These are phyloP conservation scores for Vitis labrusca DNA, from an alignment of 164 flowering plant genomes.

Conservation along the genomic window DNA sequence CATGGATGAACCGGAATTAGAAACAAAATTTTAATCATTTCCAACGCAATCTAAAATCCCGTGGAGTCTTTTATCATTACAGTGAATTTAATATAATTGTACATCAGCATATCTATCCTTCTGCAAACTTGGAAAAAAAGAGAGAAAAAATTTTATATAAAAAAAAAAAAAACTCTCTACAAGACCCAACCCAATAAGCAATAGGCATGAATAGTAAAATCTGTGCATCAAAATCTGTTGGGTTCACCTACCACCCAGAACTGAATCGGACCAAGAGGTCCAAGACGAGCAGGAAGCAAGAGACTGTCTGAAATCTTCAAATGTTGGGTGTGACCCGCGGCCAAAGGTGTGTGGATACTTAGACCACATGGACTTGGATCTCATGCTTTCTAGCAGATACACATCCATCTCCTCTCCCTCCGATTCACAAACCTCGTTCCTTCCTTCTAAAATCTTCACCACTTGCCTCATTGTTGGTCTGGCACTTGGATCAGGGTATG, in stretches of 20 bases:
- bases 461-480: conserved; percentile 71
- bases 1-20: too few species aligned
- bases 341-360: conserved; percentile 3
- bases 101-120: too few species aligned
- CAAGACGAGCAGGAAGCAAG: conserved; percentile 33
- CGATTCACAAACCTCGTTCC: conserved; percentile 19
- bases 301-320: conserved; percentile 30
- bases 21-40: too few species aligned
- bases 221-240: background rate
- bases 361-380: conserved; percentile 29
- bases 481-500: conserved; percentile 40
- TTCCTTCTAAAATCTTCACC: conserved; percentile 52
- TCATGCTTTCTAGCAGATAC: conserved; percentile 29
- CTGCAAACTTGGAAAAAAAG: too few species aligned
- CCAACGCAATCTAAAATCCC: too few species aligned
- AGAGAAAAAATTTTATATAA: too few species aligned
- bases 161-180: too few species aligned
- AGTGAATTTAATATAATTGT: too few species aligned
- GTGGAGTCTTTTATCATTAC: too few species aligned
- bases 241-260: conserved; percentile 34
- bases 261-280: conserved; percentile 21
- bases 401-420: conserved; percentile 36
- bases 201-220: too few species aligned
- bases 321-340: conserved; percentile 34
- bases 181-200: background rate